phyloP scores from a whole-genome alignment of 176 grass and related monocot species.

The Zea mays region Zm-B73-REFERENCE-NAM-5.0 NC_050102.1:180927501-180928000 shows the following conservation, averaged over 20 bases:
- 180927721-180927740: constrained; percentile 46
- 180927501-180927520: constrained; percentile 34
- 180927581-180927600: constrained; percentile 81
- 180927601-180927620: constrained; percentile 62
- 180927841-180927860: constrained; percentile 81
- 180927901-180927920: constrained; percentile 10
- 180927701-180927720: constrained; percentile 70
- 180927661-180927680: constrained; percentile 60
- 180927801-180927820: constrained; percentile 74
- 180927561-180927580: constrained; percentile 75
- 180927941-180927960: constrained; percentile 20
- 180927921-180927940: neutral
- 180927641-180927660: constrained; percentile 76
- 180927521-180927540: constrained; percentile 33
- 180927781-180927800: constrained; percentile 49
- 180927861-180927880: constrained; percentile 34
- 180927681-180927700: constrained; percentile 57
- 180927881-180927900: constrained; percentile 25
- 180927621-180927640: constrained; percentile 79
- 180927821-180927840: constrained; percentile 91
- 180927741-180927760: constrained; percentile 41
- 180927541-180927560: constrained; percentile 51
- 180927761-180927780: constrained; percentile 48
- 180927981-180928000: constrained; percentile 11
- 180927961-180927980: constrained; percentile 21